These are phyloP conservation scores for Sparassis latifolia DNA, from an alignment of 1,284 basidiomycete species.

Conservation along the genomic window DNA sequence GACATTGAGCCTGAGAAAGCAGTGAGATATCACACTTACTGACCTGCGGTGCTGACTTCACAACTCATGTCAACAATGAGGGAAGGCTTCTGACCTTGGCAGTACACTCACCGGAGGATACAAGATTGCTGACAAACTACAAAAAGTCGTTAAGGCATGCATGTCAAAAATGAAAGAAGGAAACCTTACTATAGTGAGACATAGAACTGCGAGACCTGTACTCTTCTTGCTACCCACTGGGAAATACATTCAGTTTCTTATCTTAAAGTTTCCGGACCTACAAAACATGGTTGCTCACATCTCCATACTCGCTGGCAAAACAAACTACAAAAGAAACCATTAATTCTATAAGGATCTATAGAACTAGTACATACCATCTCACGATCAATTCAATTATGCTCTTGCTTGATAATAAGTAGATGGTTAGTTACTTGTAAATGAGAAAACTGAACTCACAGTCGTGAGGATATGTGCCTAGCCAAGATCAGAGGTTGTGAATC, in stretches of 20 bases:
- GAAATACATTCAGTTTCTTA: neutral
- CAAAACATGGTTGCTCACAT: neutral
- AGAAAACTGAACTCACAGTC: neutral
- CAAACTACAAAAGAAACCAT: neutral
- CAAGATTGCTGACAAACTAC: neutral
- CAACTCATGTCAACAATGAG: no score
- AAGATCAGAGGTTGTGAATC: neutral
- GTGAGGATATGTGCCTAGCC: neutral
- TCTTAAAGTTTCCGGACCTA: neutral
- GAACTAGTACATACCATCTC: neutral
- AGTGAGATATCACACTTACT: no score
- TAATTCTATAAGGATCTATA: neutral
- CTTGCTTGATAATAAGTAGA: neutral
- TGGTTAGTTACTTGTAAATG: neutral
- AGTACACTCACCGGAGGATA: neutral
- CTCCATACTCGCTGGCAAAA: constrained; percentile 1
- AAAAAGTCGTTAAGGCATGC: neutral
- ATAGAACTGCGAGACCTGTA: neutral
- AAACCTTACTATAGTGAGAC: neutral
- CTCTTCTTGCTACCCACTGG: neutral
- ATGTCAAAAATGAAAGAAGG: neutral
- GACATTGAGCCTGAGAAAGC: no score
- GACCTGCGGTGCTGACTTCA: no score
- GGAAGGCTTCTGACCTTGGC: no score
- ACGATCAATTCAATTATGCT: constrained; percentile 1